A percentile compares a stretch with the other conserved stretches of the same genome.
phyloP scores from a whole-genome alignment of 768 basidiomycete species.

The Termitomyces sp. region DNA sequence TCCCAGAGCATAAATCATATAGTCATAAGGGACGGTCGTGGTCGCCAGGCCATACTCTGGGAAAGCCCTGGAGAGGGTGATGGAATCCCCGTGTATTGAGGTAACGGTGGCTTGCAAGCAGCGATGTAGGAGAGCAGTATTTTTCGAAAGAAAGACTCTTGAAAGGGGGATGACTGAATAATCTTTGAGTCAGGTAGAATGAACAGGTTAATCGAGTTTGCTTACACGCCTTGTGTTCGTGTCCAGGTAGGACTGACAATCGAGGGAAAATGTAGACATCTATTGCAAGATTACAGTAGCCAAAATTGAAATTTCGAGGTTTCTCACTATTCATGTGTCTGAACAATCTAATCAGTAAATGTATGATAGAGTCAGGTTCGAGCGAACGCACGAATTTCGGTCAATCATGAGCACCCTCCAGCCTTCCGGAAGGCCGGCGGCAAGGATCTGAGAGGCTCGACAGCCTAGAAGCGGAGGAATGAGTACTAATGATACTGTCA shows the following conservation, averaged over 20 bases:
- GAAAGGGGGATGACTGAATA: constrained; percentile 48
- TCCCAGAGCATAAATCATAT: constrained; percentile 56
- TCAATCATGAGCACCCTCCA: constrained; percentile 57
- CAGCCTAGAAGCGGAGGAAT: constrained; percentile 28
- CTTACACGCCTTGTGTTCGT: constrained; percentile 63
- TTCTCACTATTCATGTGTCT: constrained; percentile 45
- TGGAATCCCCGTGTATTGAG: constrained; percentile 28
- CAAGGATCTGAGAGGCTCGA: constrained; percentile 43
- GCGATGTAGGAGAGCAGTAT: constrained; percentile 23
- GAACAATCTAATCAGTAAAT: background rate
- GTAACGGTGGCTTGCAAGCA: constrained; percentile 40
- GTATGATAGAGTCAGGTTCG: background rate
- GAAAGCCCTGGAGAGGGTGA: constrained; percentile 43
- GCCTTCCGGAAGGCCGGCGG: constrained; percentile 38
- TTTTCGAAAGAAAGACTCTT: constrained; percentile 33
- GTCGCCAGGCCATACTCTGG: constrained; percentile 36
- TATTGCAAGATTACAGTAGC: constrained; percentile 8
- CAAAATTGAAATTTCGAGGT: background rate
- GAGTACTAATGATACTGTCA: background rate
- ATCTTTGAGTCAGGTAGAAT: background rate
- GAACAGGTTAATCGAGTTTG: background rate
- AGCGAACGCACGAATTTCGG: constrained; percentile 44
- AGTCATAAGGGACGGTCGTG: constrained; percentile 42
- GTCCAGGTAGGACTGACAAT: constrained; percentile 49
- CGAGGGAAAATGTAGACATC: constrained; percentile 57